Evolutionary conservation across 2,329 filamentous ascomycete genomes (phyloP), one percentile per base, ranked within the genome.

Genomic region (Monilinia polystroma): DNA sequence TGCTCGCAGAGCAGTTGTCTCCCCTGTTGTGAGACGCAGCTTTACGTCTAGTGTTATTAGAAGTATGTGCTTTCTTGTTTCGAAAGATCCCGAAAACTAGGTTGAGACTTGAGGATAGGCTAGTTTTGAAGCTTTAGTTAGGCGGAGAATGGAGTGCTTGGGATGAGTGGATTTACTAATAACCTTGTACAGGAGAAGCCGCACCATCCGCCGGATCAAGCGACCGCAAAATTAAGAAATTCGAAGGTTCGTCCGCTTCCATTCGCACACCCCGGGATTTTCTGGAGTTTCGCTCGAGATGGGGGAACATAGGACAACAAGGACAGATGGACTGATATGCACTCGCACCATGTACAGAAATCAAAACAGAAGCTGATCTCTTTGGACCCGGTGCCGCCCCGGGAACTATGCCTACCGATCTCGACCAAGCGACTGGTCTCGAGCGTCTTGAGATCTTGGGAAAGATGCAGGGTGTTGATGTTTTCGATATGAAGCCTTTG

Each of bases 371-470:
- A 73, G 85, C 87, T n/a, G 95, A 99, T 80, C 91, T 99, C 68
- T 74, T 96, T 72, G 86, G 90, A 71, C 91, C 92, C 45, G 95
- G 95, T 83, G 93, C 90, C 75, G 80, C 86, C 75, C 82, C 88
- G 72, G 94, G 95, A 78, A 91, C 90, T 79, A 84, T 99, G 73
- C 92, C 95, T 73, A 96, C 92, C 82, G 95, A 99, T 81, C 81
- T 96, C 78, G 93, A 98, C 80, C 95, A 99, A 81, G 83, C 95
- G 68, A 98, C 95, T 75, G 95, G 95, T 91, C 86, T 98, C 69
- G 95, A 99, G 85, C 93, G 95, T 87, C 87, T 99, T 75, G 95
- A 99, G 83, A 95, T 99, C 77, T 85, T 99, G 79, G 95, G 95
- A 82, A 99, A 99, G 88, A 97, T 98, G 90, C 92, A 98, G 85